Base-by-base conservation (phyloP, 176 grass and related monocot genomes). In the Zea luxurians region DNA sequence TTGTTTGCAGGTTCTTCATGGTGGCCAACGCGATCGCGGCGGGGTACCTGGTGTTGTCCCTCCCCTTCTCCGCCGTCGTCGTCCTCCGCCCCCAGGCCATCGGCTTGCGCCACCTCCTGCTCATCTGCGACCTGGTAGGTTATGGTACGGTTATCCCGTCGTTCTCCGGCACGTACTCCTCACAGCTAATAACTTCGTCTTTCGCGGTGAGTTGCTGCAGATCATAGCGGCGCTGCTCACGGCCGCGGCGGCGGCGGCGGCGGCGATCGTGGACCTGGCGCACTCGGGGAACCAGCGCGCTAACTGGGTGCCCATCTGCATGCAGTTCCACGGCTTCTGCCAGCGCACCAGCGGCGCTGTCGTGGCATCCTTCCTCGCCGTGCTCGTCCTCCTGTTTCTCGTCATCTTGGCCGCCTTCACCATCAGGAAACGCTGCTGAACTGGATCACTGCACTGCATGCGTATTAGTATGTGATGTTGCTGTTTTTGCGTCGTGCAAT, bases 271-370 rank as follows among this genome's bases (percentile, higher is more conserved):
- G 37, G 85, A 93, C 73, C 77, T 97, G 70, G 94, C 91, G 16
- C 94, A 93, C 87, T 92, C 76, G 9, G 94, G 94, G 36, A 90
- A 90, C 75, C 60, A 59, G 71, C 85, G 83, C 13, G 96, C 96
- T 13, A 99, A 99, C 75, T 99, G 96, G 96, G 74, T 95, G 70
- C 86, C 92, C 83, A 95, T 99, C 85, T 99, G 92, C 86, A 89
- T 95, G 85, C 96, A 86, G 81, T 95, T 99, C 81, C 65, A 86
- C 8, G 79, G 92, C 36, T 95, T 99, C 78, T 99, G 96, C 86
- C 36, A 83, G 74, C 90, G 92, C 16, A 99, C 88, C 34, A 95
- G 96, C 72, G 96, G 96, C 34, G 78, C 92, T 6, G 91, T 99
- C 48, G 89, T 95, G 3, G 92, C 77, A 46, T 90, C 92, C 20